Evolutionary conservation across 495 filamentous ascomycete genomes (phyloP).

Genomic region (Aspergillus sclerotiicarbonarius): DNA sequence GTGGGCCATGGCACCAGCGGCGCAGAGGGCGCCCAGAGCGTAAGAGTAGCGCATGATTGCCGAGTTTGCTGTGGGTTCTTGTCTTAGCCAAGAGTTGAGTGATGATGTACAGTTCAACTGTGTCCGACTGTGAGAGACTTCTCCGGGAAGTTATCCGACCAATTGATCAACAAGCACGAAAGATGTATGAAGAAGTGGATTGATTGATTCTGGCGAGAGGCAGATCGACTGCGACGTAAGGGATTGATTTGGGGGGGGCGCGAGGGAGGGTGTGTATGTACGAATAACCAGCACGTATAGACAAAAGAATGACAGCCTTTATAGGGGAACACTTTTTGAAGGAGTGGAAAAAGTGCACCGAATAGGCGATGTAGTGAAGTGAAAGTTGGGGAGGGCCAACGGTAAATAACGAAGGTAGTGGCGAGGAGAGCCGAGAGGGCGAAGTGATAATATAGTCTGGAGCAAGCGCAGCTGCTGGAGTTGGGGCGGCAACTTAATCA

Average conservation of each 20-base stretch:
- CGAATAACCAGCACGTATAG: conserved; percentile 21
- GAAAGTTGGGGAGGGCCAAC: conserved; percentile 23
- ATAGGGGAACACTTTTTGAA: conserved; percentile 33
- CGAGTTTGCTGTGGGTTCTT: conserved; percentile 9
- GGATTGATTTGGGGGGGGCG: conserved; percentile 8
- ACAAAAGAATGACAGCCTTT: conserved; percentile 42
- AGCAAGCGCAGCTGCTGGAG: not conserved
- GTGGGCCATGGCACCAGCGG: conserved; percentile 57
- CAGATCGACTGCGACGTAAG: conserved; percentile 41
- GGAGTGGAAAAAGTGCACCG: conserved; percentile 35
- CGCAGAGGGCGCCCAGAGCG: conserved; percentile 60
- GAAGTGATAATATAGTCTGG: conserved; percentile 30
- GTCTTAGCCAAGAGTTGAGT: conserved; percentile 7
- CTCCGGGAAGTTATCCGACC: conserved; percentile 39
- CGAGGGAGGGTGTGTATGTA: conserved; percentile 13
- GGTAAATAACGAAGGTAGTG: conserved; percentile 21
- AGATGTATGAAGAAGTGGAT: conserved; percentile 10
- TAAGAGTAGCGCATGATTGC: conserved; percentile 68
- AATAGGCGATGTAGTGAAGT: conserved; percentile 19
- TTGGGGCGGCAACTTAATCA: conserved; percentile 7
- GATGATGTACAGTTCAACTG: conserved; percentile 32
- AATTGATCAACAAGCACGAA: conserved; percentile 10
- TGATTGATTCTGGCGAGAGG: conserved; percentile 9
- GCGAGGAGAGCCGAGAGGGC: conserved; percentile 17
- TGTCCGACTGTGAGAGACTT: conserved; percentile 29